Base-by-base conservation (phyloP, 2,329 filamentous ascomycete genomes). In the Hypocrella siamensis region DNA sequence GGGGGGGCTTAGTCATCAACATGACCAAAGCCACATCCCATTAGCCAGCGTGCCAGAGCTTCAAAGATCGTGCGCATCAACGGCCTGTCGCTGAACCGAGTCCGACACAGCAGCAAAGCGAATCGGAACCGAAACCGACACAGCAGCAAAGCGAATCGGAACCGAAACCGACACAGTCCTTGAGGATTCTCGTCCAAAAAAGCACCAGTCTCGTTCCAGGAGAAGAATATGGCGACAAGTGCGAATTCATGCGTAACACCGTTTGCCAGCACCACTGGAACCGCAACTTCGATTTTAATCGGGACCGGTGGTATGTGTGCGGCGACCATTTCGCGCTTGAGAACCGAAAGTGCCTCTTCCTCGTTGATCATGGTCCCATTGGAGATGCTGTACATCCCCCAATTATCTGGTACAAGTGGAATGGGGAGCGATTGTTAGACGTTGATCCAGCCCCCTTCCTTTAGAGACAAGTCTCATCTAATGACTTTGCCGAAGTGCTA, bases 381-480 rank as follows among this genome's bases (percentile, higher is more conserved):
- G 5, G 32, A 2, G 6, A 36, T 18, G 33, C 38, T 17, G 31
- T 37, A 33, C 12, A 31, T 6, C 34, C 34, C 15, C 40, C 33
- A 6, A 30, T 40, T 3, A 1, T 38, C 9, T 36, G 39, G 38
- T 38, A 38, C 9, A 38, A 33, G 12, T 42, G 36, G 36, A 42
- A 32, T 27, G 38, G 40, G 30, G 31, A 40, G 14, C 34, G 28
- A 33, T 34, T 42, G 39, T 38, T 33, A 16, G 40, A 10, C 8
- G 21, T 22, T 22, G 21, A 22, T 22, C 21, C 21, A 7, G 8
- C n/a, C 21, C 21, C 21, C 21, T 22, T 22, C 21, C 21, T 22
- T 22, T 22, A 12, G 21, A 22, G 12, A 22, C 21, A 22, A 22
- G 12, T 7, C 21, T 7, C 12, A 22, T 22, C 21, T 22, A 22